These are phyloP conservation scores for Sugiyamaella pinicola DNA, from an alignment of 1,139 yeast species.

Conservation along the genomic window DNA sequence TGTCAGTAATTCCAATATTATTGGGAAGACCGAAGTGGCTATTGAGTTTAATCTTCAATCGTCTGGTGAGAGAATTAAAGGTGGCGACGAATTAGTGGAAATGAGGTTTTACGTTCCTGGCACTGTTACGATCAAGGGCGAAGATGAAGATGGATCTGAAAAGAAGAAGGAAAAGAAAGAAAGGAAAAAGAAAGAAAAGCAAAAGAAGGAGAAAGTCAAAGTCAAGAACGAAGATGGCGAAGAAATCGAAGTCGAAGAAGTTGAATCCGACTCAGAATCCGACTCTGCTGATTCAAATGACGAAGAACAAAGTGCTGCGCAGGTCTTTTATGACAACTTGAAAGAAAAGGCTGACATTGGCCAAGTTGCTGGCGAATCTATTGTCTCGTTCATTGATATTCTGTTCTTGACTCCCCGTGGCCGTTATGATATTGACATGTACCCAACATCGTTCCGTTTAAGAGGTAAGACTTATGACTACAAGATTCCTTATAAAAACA, in stretches of 20 bases:
- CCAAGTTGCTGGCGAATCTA: constrained; percentile 94
- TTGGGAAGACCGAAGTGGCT: constrained; percentile 92
- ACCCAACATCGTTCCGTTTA: constrained; percentile 80
- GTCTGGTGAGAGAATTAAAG: constrained; percentile 57
- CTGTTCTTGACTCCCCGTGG: constrained; percentile 94
- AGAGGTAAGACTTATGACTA: constrained; percentile 98
- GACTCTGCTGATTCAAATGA: constrained; percentile 42
- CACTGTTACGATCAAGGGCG: constrained; percentile 45
- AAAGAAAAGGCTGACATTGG: constrained; percentile 97
- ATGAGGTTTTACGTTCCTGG: constrained; percentile 94
- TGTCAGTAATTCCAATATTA: constrained; percentile 84
- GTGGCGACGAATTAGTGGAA: constrained; percentile 96
- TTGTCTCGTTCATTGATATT: constrained; percentile 89
- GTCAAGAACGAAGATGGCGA: constrained; percentile 44
- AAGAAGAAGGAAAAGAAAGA: constrained; percentile 42
- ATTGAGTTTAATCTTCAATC: constrained; percentile 74
- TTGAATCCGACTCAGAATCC: constrained; percentile 40
- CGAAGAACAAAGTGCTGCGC: constrained; percentile 75
- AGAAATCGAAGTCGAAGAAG: constrained; percentile 35
- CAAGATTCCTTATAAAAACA: constrained; percentile 87
- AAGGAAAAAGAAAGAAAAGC: no score
- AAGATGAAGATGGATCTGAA: constrained; percentile 36
- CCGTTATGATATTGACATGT: constrained; percentile 96
- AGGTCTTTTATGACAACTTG: constrained; percentile 83
- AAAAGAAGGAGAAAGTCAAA: constrained; percentile 37